These are phyloP conservation scores for Penicillium silybi DNA, from an alignment of 495 filamentous ascomycete genomes.

Conservation along the genomic window DNA sequence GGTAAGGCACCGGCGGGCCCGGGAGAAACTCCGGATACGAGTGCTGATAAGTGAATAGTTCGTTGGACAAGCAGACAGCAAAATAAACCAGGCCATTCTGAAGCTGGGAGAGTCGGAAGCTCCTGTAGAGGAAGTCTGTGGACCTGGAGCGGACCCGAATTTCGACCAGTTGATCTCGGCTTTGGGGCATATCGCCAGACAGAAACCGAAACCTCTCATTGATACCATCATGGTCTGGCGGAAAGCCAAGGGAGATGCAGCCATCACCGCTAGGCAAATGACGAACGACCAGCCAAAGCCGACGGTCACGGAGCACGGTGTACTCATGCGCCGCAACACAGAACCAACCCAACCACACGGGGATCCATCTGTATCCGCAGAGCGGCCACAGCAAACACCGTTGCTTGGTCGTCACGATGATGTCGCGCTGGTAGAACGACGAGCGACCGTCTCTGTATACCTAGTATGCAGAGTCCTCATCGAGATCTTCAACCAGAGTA, in stretches of 20 bases:
- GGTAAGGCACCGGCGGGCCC: conserved; percentile 39
- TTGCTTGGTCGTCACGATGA: conserved; percentile 61
- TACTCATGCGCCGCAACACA: conserved; percentile 50
- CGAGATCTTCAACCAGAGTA: conserved; percentile 90
- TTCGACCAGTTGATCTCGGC: conserved; percentile 96
- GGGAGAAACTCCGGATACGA: not conserved
- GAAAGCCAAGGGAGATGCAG: conserved; percentile 87
- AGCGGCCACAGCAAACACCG: conserved; percentile 22
- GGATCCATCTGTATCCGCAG: conserved; percentile 24
- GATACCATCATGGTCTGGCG: conserved; percentile 97
- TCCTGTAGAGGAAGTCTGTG: conserved; percentile 82
- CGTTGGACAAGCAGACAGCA: conserved; percentile 82
- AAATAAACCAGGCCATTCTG: conserved; percentile 79
- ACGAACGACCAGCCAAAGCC: conserved; percentile 49
- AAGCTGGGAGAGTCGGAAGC: conserved; percentile 70
- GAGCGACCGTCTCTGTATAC: conserved; percentile 89
- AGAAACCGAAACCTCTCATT: conserved; percentile 92
- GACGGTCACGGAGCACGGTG: conserved; percentile 30
- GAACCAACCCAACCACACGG: conserved; percentile 41
- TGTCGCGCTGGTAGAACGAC: conserved; percentile 73
- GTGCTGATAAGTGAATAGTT: conserved; percentile 38
- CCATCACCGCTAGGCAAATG: conserved; percentile 56
- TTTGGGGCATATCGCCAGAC: conserved; percentile 85
- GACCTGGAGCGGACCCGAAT: conserved; percentile 78
- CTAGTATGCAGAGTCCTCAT: conserved; percentile 90